Percentiles rank a stretch among this genome's conserved stretches.
Evolutionary conservation across 768 basidiomycete genomes (phyloP).

Genomic region (Pleurotus sapidus): DNA sequence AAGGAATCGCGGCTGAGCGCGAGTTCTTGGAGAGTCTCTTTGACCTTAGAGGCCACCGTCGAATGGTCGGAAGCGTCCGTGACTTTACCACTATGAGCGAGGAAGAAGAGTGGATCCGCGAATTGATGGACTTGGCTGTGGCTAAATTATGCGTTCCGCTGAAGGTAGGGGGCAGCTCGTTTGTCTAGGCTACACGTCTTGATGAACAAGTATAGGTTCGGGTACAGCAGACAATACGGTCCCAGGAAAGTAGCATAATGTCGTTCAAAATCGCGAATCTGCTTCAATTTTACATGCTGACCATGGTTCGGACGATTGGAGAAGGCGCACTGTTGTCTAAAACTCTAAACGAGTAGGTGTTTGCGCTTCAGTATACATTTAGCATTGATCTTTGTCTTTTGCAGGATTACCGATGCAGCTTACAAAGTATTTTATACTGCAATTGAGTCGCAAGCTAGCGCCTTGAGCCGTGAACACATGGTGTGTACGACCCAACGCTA

Average conservation of each 20-base stretch:
- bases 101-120: constrained; percentile 77
- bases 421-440: constrained; percentile 88
- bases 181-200: background rate
- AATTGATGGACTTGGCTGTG: constrained; percentile 78
- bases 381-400: no score
- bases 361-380: background rate
- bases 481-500: constrained; percentile 31
- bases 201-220: constrained; percentile 50
- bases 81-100: constrained; percentile 46
- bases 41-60: constrained; percentile 54
- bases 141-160: constrained; percentile 86
- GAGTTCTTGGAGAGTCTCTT: constrained; percentile 93
- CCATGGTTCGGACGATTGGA: constrained; percentile 92
- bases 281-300: constrained; percentile 91
- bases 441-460: constrained; percentile 80
- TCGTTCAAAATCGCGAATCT: constrained; percentile 93
- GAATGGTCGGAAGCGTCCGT: constrained; percentile 78
- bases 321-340: constrained; percentile 73
- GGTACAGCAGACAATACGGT: constrained; percentile 90
- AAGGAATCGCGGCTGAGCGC: constrained; percentile 90
- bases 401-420: constrained; percentile 75
- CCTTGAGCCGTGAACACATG: constrained; percentile 48
- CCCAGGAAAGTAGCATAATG: constrained; percentile 90
- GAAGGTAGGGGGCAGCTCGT: constrained; percentile 47
- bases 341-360: constrained; percentile 74